These are phyloP conservation scores for Leishmania arabica DNA, from an alignment of 208 protist species.

Conservation along the genomic window DNA sequence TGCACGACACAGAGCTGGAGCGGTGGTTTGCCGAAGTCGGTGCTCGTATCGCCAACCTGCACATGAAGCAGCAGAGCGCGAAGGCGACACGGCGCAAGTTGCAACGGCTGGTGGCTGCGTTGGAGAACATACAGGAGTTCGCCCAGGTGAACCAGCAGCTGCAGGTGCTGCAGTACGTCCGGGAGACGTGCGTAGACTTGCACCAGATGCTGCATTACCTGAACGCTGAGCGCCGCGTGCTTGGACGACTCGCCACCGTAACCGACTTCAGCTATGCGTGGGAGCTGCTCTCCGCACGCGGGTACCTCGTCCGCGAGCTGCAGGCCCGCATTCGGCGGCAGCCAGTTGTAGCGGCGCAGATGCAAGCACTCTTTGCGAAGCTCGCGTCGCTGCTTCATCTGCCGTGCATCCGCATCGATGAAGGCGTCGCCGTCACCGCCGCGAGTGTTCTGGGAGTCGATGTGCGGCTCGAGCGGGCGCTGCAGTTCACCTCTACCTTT, in stretches of 20 bases:
- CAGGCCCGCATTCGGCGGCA: constrained; percentile 94
- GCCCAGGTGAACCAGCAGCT: constrained; percentile 92
- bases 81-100: constrained; percentile 93
- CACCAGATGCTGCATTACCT: constrained; percentile 96
- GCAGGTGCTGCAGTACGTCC: constrained; percentile 93
- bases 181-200: constrained; percentile 86
- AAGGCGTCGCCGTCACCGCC: constrained; percentile 37
- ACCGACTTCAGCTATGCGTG: constrained; percentile 97
- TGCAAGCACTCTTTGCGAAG: constrained; percentile 97
- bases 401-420: constrained; percentile 94
- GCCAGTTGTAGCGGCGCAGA: constrained; percentile 91
- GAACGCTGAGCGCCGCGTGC: constrained; percentile 90
- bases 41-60: constrained; percentile 48
- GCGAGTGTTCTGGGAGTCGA: constrained; percentile 44
- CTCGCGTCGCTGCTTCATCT: constrained; percentile 95
- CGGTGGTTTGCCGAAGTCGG: constrained; percentile 95
- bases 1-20: constrained; percentile 90
- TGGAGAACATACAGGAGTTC: constrained; percentile 97
- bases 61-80: constrained; percentile 54
- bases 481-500: constrained; percentile 93
- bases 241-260: constrained; percentile 90
- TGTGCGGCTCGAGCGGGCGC: constrained; percentile 60
- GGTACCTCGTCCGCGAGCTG: constrained; percentile 89
- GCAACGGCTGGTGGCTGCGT: constrained; percentile 94
- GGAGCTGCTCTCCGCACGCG: constrained; percentile 91